phyloP scores from a whole-genome alignment of 441 rosid species.

The Euphorbia celastroides region DNA sequence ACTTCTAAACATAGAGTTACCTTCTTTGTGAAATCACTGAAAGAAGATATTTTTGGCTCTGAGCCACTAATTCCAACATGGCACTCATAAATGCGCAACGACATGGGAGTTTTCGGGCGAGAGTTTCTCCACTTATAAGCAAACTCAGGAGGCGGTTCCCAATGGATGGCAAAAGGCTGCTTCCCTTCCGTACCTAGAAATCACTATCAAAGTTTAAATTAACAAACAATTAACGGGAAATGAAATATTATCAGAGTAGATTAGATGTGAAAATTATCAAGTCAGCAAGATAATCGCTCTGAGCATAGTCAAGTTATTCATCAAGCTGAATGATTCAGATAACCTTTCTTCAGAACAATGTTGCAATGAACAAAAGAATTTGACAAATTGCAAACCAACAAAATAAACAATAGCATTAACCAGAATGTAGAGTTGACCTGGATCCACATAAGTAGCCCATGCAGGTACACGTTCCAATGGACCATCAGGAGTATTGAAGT shows the following conservation, averaged over 20 bases:
- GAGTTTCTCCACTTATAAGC: slow-evolving; percentile 77
- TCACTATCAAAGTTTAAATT: slow-evolving; percentile 14
- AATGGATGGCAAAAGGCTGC: slow-evolving; percentile 85
- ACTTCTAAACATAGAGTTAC: slow-evolving; percentile 31
- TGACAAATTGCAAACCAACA: not conserved
- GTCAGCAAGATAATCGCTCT: not conserved
- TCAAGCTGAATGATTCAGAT: not conserved
- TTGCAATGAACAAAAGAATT: not conserved
- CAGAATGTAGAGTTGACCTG: slow-evolving; percentile 43
- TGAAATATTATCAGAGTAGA: not conserved
- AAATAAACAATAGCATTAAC: not conserved
- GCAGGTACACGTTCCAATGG: slow-evolving; percentile 93
- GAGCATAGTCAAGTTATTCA: not conserved
- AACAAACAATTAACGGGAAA: slow-evolving; percentile 3
- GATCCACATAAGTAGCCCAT: slow-evolving; percentile 93
- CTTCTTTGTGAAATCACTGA: slow-evolving; percentile 70
- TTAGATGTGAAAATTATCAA: not conserved
- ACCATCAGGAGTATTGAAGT: slow-evolving; percentile 85
- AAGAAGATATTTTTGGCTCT: slow-evolving; percentile 73
- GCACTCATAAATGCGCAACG: slow-evolving; percentile 92
- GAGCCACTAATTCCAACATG: slow-evolving; percentile 96
- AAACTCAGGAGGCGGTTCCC: slow-evolving; percentile 90
- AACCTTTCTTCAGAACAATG: not conserved
- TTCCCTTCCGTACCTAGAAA: slow-evolving; percentile 58
- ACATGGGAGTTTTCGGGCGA: slow-evolving; percentile 54